Percentiles rank a stretch among this genome's conserved stretches.
phyloP scores from a whole-genome alignment of 768 basidiomycete species.

The Lactarius pseudohatsudake region DNA sequence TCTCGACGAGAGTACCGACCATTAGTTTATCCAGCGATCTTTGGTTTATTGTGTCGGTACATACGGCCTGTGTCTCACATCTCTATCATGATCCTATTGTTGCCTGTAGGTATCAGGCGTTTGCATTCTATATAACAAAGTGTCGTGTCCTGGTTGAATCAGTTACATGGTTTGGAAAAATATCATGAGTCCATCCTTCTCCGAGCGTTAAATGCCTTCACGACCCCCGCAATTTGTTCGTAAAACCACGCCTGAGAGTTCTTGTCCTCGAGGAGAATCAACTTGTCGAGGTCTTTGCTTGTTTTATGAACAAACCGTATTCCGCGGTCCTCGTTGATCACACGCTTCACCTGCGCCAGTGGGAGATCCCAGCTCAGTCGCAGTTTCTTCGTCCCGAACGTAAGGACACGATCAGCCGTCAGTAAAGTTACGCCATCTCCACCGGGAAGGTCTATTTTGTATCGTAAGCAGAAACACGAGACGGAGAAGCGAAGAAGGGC shows the following conservation, averaged over 20 bases:
- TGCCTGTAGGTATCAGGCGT: constrained; percentile 8
- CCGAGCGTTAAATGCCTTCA: constrained; percentile 71
- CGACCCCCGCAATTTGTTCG: constrained; percentile 69
- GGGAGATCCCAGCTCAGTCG: constrained; percentile 91
- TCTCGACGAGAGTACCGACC: no score
- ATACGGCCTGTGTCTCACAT: neutral
- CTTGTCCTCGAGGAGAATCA: constrained; percentile 75
- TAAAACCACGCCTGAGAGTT: constrained; percentile 79
- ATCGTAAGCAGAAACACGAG: constrained; percentile 6
- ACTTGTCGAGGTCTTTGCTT: constrained; percentile 73
- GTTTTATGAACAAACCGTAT: constrained; percentile 83
- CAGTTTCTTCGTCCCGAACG: constrained; percentile 83
- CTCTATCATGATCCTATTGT: neutral
- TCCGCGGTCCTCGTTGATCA: constrained; percentile 88
- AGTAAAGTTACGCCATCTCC: constrained; percentile 79
- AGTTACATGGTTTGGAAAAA: constrained; percentile 13
- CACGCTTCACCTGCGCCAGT: constrained; percentile 80
- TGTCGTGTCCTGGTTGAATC: constrained; percentile 4
- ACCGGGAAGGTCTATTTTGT: constrained; percentile 61
- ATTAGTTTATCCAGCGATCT: no score
- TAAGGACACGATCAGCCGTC: constrained; percentile 75
- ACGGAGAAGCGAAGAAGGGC: neutral
- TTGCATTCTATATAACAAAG: constrained; percentile 20
- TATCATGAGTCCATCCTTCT: constrained; percentile 62
- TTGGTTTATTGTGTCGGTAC: neutral